Evolutionary conservation across 176 grass and related monocot species (phyloP).

Genomic region (Musa itinerans): DNA sequence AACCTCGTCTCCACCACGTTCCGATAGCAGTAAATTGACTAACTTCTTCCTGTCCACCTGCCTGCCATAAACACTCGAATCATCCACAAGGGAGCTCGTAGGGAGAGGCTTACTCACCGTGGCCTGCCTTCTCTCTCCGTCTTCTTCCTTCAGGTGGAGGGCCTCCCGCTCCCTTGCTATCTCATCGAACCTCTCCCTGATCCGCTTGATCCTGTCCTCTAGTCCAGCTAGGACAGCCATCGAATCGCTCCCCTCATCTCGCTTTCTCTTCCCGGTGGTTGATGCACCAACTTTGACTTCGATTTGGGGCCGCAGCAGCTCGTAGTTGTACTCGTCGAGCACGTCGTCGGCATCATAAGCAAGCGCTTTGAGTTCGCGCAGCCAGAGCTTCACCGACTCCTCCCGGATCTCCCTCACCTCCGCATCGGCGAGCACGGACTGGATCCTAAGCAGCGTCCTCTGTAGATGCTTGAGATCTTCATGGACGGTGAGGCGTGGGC

Average conservation of each 20-base stretch:
- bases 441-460: not conserved
- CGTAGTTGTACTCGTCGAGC: conserved; percentile 9
- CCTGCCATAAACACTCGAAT: conserved; percentile 10
- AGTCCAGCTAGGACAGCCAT: not conserved
- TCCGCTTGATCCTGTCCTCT: not conserved
- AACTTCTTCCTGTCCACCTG: conserved; percentile 7
- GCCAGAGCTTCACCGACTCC: not conserved
- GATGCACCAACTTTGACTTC: not conserved
- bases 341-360: conserved; percentile 15
- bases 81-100: conserved; percentile 6
- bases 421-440: not conserved
- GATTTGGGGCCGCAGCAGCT: conserved; percentile 7
- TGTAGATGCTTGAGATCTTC: no score
- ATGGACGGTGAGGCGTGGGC: no score
- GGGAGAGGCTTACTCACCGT: not conserved
- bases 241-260: not conserved
- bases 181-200: conserved; percentile 17
- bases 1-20: not conserved
- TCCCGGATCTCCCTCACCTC: not conserved
- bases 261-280: not conserved
- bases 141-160: conserved; percentile 8
- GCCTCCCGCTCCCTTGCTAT: conserved; percentile 10
- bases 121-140: not conserved
- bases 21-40: not conserved
- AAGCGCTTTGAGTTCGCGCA: not conserved